These are phyloP conservation scores for Chernovozyma aurita DNA, from an alignment of 1,139 yeast species.

Conservation along the genomic window DNA sequence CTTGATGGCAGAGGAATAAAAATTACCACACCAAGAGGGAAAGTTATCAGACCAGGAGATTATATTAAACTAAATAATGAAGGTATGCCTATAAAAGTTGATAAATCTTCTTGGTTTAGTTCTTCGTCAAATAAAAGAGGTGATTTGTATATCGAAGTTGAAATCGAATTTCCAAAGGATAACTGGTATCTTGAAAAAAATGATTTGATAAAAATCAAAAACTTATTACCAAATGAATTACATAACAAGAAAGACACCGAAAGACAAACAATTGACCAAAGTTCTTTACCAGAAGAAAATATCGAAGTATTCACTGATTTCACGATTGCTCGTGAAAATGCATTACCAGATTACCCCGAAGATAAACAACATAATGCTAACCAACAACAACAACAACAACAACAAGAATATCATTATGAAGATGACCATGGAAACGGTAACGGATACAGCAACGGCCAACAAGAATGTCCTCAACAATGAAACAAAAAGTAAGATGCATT, in stretches of 20 bases:
- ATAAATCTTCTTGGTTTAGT: slow-evolving; percentile 30
- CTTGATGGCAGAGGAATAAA: slow-evolving; percentile 75
- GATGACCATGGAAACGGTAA: slow-evolving; percentile 4
- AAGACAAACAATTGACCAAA: slow-evolving; percentile 22
- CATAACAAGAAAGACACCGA: slow-evolving; percentile 18
- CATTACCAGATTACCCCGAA: slow-evolving; percentile 35
- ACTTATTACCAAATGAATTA: slow-evolving; percentile 48
- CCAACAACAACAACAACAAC: slow-evolving; percentile 9
- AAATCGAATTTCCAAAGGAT: slow-evolving; percentile 80
- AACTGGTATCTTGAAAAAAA: slow-evolving; percentile 71
- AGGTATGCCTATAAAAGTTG: slow-evolving; percentile 72
- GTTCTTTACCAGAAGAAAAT: slow-evolving; percentile 32
- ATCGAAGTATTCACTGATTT: slow-evolving; percentile 41
- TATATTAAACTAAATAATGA: slow-evolving; percentile 63
- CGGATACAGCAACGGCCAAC: slow-evolving; percentile 27
- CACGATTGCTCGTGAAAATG: slow-evolving; percentile 21
- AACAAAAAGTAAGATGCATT: slow-evolving; percentile 5
- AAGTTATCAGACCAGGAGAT: slow-evolving; percentile 79
- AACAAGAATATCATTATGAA: slow-evolving; percentile 12
- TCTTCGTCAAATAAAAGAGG: slow-evolving; percentile 43
- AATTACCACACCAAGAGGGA: slow-evolving; percentile 64
- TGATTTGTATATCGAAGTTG: slow-evolving; percentile 66
- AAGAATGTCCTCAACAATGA: slow-evolving; percentile 43
- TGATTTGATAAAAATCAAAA: slow-evolving; percentile 50
- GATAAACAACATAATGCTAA: slow-evolving; percentile 17